Percentiles rank a stretch among this genome's conserved stretches.
These are phyloP conservation scores for Mucor irregularis DNA, from an alignment of 371 early-diverging fungal species.

Conservation along the genomic window DNA sequence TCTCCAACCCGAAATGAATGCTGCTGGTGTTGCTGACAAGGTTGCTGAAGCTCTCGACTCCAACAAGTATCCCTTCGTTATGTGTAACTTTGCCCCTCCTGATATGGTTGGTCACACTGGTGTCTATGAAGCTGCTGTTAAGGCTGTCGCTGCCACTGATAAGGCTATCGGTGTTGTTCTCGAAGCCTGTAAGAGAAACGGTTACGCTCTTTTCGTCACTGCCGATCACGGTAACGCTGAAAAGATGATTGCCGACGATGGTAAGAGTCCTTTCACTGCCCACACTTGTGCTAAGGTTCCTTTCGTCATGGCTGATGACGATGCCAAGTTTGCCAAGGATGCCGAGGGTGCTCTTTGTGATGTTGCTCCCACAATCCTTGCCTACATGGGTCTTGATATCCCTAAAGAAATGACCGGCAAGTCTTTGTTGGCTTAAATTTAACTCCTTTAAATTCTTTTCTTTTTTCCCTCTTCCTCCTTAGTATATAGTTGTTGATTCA, in stretches of 20 bases:
- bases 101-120: slow-evolving; percentile 99
- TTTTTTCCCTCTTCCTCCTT: background rate
- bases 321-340: slow-evolving; percentile 48
- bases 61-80: slow-evolving; percentile 91
- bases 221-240: slow-evolving; percentile 99
- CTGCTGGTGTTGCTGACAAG: slow-evolving; percentile 85
- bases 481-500: slow-evolving; percentile 3
- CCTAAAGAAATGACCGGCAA: slow-evolving; percentile 98
- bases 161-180: slow-evolving; percentile 92
- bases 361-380: slow-evolving; percentile 98
- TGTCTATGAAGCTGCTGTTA: slow-evolving; percentile 89
- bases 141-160: slow-evolving; percentile 96
- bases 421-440: slow-evolving; percentile 38
- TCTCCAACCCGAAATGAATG: slow-evolving; percentile 95
- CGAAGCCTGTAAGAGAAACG: slow-evolving; percentile 87
- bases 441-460: background rate
- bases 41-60: slow-evolving; percentile 83
- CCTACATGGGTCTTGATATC: slow-evolving; percentile 87
- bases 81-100: slow-evolving; percentile 99
- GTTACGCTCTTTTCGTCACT: slow-evolving; percentile 95
- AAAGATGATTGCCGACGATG: slow-evolving; percentile 93
- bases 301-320: slow-evolving; percentile 80
- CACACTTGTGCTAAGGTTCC: slow-evolving; percentile 96
- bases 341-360: slow-evolving; percentile 88
- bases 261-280: slow-evolving; percentile 90